Evolutionary conservation across 805 yeast genomes (phyloP), one percentile per base, ranked within the genome.

Genomic region (Barnettozyma botsteinii): DNA sequence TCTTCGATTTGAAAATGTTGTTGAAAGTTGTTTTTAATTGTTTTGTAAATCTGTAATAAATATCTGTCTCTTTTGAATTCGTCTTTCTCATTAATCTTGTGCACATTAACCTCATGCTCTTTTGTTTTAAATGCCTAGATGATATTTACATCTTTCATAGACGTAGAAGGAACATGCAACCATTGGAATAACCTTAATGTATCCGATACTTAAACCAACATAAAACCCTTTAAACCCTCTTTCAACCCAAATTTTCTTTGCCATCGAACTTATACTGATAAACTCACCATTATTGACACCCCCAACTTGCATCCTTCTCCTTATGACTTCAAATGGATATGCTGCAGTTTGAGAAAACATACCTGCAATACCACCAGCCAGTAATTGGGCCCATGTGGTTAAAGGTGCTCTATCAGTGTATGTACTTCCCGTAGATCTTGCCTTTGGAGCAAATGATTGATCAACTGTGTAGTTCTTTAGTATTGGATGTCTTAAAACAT

Each of bases 311-410:
- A 93, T 80, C 53, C 98, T 72, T 60, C 99, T 74, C 57, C 98
- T 72, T 18, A 93, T 77, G 29, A 93, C 96, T 64, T 93, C 99
- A 51, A 93, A 83, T 2, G 98, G 98, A 57, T 93, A 93, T 5
- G 96, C 91, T 0, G 98, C 94, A 1, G 97, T 87, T 61, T 93
- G 98, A 2, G 98, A 86, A 27, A 79, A 72, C 81, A 91, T 76
- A 11, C 98, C 98, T 1, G 97, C 95, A n/a, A 85, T 53, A 2
- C 98, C 98, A 41, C 98, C 98, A 6, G 98, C 96, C 4, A 77
- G 56, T 34, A 93, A 69, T 65, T 93, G 97, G 3, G 98, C 98
- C 87, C 95, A 86, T 1, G 87, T 84, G 47, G 70, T 74, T 38
- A 93, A 69, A 1, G 96, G 97, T 15, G 67, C 64, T 43, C 91